phyloP scores from a whole-genome alignment of 2,329 filamentous ascomycete species.

The Ophiostoma ulmi region DNA sequence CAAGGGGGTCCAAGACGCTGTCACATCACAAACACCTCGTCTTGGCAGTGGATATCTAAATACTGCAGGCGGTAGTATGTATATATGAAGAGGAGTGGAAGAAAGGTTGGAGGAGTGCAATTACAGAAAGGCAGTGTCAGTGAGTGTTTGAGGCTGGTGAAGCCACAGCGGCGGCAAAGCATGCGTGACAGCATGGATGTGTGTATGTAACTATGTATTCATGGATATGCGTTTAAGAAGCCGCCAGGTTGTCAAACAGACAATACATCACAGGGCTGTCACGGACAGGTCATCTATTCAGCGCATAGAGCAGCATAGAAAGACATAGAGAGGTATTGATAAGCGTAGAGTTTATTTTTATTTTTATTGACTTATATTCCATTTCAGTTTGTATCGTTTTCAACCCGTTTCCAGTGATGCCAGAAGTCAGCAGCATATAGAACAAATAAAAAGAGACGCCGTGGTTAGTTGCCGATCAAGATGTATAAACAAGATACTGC shows the following conservation, averaged over 20 bases:
- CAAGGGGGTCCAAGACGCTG: neutral
- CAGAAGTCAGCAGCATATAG: neutral
- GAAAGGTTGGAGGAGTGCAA: neutral
- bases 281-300: neutral
- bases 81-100: neutral
- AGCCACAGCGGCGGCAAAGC: neutral
- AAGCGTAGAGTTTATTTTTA: neutral
- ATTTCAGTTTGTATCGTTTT: neutral
- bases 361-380: neutral
- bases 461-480: neutral
- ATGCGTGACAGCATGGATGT: neutral
- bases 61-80: neutral
- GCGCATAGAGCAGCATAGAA: neutral
- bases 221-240: too few species aligned
- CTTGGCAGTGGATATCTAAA: conserved; percentile 1
- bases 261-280: neutral
- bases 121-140: neutral
- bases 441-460: neutral
- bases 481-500: neutral
- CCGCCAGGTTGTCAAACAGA: too few species aligned
- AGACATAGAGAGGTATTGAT: too few species aligned
- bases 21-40: neutral
- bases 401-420: neutral
- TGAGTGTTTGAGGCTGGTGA: neutral
- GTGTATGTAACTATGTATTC: too few species aligned